Evolutionary conservation across 106 monocot species (phyloP).

Genomic region (Apostasia shenzhenica): DNA sequence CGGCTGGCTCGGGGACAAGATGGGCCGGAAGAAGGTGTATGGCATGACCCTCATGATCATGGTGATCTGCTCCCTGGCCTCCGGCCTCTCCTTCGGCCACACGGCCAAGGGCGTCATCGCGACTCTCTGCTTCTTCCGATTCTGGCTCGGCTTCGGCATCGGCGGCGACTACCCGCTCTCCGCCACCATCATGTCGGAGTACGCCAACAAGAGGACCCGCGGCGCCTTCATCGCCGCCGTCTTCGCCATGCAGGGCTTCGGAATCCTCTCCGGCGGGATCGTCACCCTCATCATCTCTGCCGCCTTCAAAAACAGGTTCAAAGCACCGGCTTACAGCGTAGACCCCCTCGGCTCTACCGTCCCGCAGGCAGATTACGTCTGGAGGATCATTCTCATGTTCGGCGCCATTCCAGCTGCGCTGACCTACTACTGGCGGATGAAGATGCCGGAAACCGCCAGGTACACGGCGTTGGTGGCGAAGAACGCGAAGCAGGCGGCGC

Average conservation of each 20-base stretch:
- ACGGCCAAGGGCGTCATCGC: conserved; percentile 28
- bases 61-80: conserved; percentile 60
- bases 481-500: conserved; percentile 63
- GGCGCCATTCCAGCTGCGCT: background rate
- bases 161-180: conserved; percentile 69
- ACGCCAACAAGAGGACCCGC: conserved; percentile 66
- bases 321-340: background rate
- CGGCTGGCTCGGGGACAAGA: conserved; percentile 48
- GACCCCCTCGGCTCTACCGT: conserved; percentile 5
- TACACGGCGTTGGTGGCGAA: conserved; percentile 11
- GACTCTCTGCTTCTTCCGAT: conserved; percentile 72
- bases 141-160: conserved; percentile 74
- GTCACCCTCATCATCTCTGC: conserved; percentile 10
- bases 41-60: conserved; percentile 57
- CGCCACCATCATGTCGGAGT: conserved; percentile 85
- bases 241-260: conserved; percentile 74
- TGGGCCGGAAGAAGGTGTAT: conserved; percentile 51
- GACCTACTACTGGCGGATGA: background rate
- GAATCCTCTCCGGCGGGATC: conserved; percentile 8
- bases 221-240: conserved; percentile 63
- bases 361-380: conserved; percentile 9
- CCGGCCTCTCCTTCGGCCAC: conserved; percentile 52
- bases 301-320: background rate
- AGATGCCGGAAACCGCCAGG: conserved; percentile 1
- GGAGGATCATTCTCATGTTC: conserved; percentile 10